Evolutionary conservation across 2,329 filamentous ascomycete species (phyloP), one percentile per base, ranked within the genome.

Genomic region (Pseudopithomyces maydicus): DNA sequence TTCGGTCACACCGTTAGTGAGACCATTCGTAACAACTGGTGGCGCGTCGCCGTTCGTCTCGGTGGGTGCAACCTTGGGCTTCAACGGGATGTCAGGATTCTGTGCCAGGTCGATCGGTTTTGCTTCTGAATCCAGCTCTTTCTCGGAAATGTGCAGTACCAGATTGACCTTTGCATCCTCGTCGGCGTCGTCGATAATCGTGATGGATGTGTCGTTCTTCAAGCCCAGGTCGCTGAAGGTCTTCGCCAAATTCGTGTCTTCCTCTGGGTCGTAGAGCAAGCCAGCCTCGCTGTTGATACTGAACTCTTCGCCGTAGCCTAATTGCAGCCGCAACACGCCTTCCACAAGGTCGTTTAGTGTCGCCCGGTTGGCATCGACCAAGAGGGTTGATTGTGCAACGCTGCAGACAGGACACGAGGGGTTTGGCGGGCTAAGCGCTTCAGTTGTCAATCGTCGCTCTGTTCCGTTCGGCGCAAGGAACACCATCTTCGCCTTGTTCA

Each of bases 211-310:
- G 62, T 90, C 90, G 22, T 84, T 80, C 56, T 84, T 84, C 66
- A 97, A 85, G 11, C 89, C 90, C 8, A 97, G 82, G 19, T 97
- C 90, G 23, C 77, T 82, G 49, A 99, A 83, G 58, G 90, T 92
- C 79, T 92, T 96, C 1, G 81, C 76, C 1, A 98, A 79, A 67
- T 97, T 96, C 55, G 96, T 91, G 4, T 91, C 91, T 68, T 96
- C 86, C 54, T 98, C 95, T 0, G 88, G 85, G 68, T 98, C 95
- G 68, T 96, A 98, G 41, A 98, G 82, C n/a, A 93, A 82, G 49
- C 89, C 89, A 10, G 84, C 81, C 6, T 92, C 88, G 55, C 85
- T 92, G 69, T 85, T 90, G 56, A 98, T 80, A 3, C 88, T 89
- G 62, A 98, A 86, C 51, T 97, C 92, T 56, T 92, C 88, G 5